These are phyloP conservation scores for Eucalyptus erythrocorys DNA, from an alignment of 345 rosid genomes.

Conservation along the genomic window DNA sequence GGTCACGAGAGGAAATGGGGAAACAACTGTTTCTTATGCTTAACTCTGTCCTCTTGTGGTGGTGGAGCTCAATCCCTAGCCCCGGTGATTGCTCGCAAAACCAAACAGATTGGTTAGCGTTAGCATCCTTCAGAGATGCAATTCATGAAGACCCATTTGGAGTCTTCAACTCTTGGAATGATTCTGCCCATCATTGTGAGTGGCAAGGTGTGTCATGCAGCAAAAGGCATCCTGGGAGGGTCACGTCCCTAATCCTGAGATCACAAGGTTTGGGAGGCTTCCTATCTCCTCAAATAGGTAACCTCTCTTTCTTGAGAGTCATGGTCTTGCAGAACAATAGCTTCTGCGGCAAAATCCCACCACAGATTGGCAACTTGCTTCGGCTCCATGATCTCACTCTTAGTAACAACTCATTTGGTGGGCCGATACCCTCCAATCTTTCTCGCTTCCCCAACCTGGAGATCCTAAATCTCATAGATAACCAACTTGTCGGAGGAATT, in stretches of 20 bases:
- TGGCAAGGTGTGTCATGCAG: not conserved
- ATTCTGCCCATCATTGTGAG: not conserved
- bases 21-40: too few relatives aligned
- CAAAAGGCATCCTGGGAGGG: not conserved
- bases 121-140: not conserved
- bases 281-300: not conserved
- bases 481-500: not conserved
- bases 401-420: not conserved
- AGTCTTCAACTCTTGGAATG: not conserved
- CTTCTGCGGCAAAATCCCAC: not conserved
- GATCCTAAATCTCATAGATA: not conserved
- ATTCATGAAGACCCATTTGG: not conserved
- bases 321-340: not conserved
- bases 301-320: not conserved
- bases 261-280: not conserved
- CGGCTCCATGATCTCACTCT: not conserved
- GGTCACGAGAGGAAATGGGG: not conserved
- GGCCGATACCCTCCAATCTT: not conserved
- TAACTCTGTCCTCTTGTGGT: too few relatives aligned
- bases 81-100: not conserved
- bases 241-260: not conserved
- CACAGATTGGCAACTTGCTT: accelerated
- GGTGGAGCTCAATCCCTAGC: not conserved
- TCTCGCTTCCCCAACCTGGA: not conserved
- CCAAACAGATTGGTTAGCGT: not conserved